These are phyloP conservation scores for Carallia pectinifolia DNA, from an alignment of 345 rosid species.

Conservation along the genomic window DNA sequence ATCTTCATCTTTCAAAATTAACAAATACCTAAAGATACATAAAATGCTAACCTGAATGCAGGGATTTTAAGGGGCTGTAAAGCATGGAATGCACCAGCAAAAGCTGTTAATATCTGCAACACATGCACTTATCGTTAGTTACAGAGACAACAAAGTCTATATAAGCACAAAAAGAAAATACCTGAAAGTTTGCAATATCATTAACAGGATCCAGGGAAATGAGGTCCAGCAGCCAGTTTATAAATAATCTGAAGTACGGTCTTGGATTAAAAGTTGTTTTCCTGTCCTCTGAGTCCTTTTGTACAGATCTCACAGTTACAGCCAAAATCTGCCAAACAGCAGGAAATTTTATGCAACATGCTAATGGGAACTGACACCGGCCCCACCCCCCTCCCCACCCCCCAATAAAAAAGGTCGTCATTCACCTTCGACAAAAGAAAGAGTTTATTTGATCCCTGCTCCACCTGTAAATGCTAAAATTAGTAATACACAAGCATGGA, in stretches of 20 bases:
- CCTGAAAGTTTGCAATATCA: constrained; percentile 82
- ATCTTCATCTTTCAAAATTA: too few relatives aligned
- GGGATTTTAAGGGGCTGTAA: constrained; percentile 93
- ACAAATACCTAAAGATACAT: too few relatives aligned
- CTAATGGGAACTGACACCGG: too few relatives aligned
- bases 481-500: neutral
- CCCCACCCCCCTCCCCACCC: too few relatives aligned
- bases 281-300: constrained; percentile 84
- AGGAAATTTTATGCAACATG: constrained; percentile 4
- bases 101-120: constrained; percentile 74
- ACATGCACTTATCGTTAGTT: constrained; percentile 21
- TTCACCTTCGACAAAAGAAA: constrained; percentile 71
- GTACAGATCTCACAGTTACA: constrained; percentile 70
- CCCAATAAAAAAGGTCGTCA: neutral
- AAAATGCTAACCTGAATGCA: constrained; percentile 70
- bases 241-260: constrained; percentile 71
- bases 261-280: constrained; percentile 64
- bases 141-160: neutral
- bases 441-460: constrained; percentile 70
- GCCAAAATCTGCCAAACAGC: constrained; percentile 56
- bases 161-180: constrained; percentile 22
- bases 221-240: constrained; percentile 77
- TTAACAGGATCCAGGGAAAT: constrained; percentile 56
- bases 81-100: constrained; percentile 84
- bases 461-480: constrained; percentile 51